Evolutionary conservation across 2,329 filamentous ascomycete genomes (phyloP), one percentile per base, ranked within the genome.

Genomic region (Aspergillus pseudoterreus): DNA sequence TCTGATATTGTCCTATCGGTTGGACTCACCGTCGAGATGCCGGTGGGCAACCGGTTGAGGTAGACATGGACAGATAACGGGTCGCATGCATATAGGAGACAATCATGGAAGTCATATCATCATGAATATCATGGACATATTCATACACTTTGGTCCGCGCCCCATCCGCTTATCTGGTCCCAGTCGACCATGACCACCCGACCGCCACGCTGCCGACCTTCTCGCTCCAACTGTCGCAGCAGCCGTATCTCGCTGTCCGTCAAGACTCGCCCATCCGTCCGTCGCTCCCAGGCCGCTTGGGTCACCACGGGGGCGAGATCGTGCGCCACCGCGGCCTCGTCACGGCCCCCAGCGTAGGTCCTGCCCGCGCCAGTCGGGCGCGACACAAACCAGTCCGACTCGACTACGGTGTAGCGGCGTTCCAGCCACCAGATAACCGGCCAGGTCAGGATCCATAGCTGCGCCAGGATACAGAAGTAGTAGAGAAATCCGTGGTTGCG

Each of bases 391-490:
- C 71, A 71, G 11, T 58, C 56, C 2, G 65, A 63, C 4, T 58
- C 53, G 11, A 65, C 63, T 2, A 71, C 53, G 15, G 70, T 66
- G 43, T 73, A 73, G 1, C 66, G 65, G 32, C 62, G 66, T 47
- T 73, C 71, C 30, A 72, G 51, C 1, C 72, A 47, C 56, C 65
- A 65, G 38, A 73, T 69, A 1, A 71, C 53, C 0, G 71, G 71
- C 70, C 71, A 73, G 6, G 69, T 61, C 44, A 73, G 56, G 44
- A 72, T 63, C 71, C 71, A 73, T 6, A 73, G 61, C 48, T 72
- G 71, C 6, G 71, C 57, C 33, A 73, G 57, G 9, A 73, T 63
- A 27, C 65, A 65, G 3, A 38, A 8, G 64, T 64, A 73, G 60
- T 65, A 73, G 6, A 71, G 57, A 32, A 58, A 64, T 6, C n/a